Base-by-base conservation (phyloP, 257 asterid genomes). In the Petrea volubilis region DNA sequence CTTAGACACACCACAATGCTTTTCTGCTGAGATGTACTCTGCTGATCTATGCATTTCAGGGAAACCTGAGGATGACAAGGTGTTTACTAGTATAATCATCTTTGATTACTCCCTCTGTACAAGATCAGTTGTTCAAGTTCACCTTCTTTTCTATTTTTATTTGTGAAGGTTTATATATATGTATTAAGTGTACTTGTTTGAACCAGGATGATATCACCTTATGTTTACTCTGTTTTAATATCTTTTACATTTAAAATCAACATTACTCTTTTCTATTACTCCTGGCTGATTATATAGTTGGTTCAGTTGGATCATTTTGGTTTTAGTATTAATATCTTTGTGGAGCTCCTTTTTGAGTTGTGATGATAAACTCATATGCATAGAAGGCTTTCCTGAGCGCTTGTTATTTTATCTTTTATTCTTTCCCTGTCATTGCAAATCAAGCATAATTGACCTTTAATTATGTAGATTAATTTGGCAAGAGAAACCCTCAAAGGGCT, bases 401-500 rank as follows among this genome's bases (percentile, higher is more conserved):
- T 12, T 57, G 9, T 68, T 14, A 68, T 24, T 5, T 10, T 50
- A 0, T 25, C 14, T 52, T n/a, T 23, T 13, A 11, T 36, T 44
- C 18, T 13, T 0, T 55, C 47, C 27, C 49, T 31, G 9, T 67
- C 49, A 14, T 43, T 67, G 23, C 38, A 60, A 23, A 36, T 28
- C 59, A 18, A 46, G 15, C 38, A 25, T 59, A 31, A 41, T 62
- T 43, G 23, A 63, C 27, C 66, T 61, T 5, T 70, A 66, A 64
- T 33, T 24, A 43, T 80, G 71, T 73, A 95, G 99, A 82, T 95
- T 71, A 95, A 92, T 80, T 80, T 95, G 89, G 99, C 98, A 8
- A 85, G 97, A 68, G 99, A 95, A 83, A 90, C 98, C 68, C 91
- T 95, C 55, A 92, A 95, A 83, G 99, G 98, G 74, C 89, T 95